Evolutionary conservation across 2,329 filamentous ascomycete genomes (phyloP).

Genomic region (Rugonectria rugulosa): DNA sequence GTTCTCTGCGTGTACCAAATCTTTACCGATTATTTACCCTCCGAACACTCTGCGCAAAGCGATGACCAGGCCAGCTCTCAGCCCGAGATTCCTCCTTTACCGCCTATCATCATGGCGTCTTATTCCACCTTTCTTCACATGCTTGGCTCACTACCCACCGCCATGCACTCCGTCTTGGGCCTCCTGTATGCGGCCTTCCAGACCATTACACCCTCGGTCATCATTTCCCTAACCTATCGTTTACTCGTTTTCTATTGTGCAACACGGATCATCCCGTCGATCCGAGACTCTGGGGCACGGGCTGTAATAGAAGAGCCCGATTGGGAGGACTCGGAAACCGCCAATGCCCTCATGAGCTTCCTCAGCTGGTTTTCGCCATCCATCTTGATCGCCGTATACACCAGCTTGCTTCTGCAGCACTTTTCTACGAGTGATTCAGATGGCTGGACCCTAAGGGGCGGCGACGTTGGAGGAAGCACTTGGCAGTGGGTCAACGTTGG

Average conservation of each 20-base stretch:
- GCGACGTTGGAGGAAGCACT: slow-evolving; percentile 79
- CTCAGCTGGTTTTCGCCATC: slow-evolving; percentile 94
- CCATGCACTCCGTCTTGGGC: slow-evolving; percentile 82
- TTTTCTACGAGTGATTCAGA: slow-evolving; percentile 80
- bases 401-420: slow-evolving; percentile 92
- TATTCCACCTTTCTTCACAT: slow-evolving; percentile 91
- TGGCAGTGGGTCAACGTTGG: slow-evolving; percentile 96
- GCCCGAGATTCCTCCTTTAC: slow-evolving; percentile 93
- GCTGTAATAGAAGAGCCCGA: slow-evolving; percentile 85
- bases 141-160: slow-evolving; percentile 81
- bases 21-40: slow-evolving; percentile 96
- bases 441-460: slow-evolving; percentile 86
- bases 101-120: slow-evolving; percentile 97
- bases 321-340: slow-evolving; percentile 84
- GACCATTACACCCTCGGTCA: slow-evolving; percentile 93
- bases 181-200: slow-evolving; percentile 92
- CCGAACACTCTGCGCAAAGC: slow-evolving; percentile 65
- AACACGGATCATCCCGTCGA: slow-evolving; percentile 92
- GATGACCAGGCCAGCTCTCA: slow-evolving; percentile 63
- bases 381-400: slow-evolving; percentile 95
- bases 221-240: slow-evolving; percentile 93
- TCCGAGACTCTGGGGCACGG: slow-evolving; percentile 84
- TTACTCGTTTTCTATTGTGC: slow-evolving; percentile 95
- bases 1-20: slow-evolving; percentile 99
- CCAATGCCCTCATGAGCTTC: slow-evolving; percentile 80